Evolutionary conservation across 441 rosid species (phyloP), one percentile per base, ranked within the genome.

Genomic region (Adansonia grandidieri): DNA sequence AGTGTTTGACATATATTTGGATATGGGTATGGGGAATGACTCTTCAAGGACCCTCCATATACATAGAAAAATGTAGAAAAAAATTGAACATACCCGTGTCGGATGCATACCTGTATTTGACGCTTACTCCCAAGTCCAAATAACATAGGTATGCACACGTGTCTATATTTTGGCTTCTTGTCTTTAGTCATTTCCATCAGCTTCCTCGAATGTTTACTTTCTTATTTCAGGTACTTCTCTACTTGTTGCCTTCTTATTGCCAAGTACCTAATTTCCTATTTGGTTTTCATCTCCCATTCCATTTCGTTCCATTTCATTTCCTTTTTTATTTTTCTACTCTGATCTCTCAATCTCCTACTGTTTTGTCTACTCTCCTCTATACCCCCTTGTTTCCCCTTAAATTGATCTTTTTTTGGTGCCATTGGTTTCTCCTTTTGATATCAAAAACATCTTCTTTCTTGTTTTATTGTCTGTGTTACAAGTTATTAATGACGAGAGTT

Each of bases 381-480:
- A 13, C 28, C 10, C 4, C 32, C 24, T 22, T 20, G 17, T 9
- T 3, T 9, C 51, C 5, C 14, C 47, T 32, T 28, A 62, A 62
- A 44, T 17, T 42, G 24, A 19, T 44, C 24, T 66, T 6, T 15
- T 64, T 67, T 44, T 19, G 6, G 6, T 9, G 2, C 28, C 51
- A 17, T 44, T 6, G 14, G 10, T 67, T 42, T 66, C 54, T 67
- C n/a, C 54, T 20, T 45, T 68, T 45, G 40, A 68, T 68, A 10
- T 45, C 72, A 19, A 20, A 68, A 45, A 9, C 37, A 45, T 45
- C 50, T 40, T 61, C n/a, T 61, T 61, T 65, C 14, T n/a, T 8
- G 13, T 40, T 65, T 65, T 65, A 65, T 65, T 65, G 50, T 65
- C 50, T 40, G 15, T 61, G 5, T 61, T 61, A 61, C 65, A 58